Evolutionary conservation across 352 stramenopile species (phyloP).

Genomic region (Achlya hypogyna): DNA sequence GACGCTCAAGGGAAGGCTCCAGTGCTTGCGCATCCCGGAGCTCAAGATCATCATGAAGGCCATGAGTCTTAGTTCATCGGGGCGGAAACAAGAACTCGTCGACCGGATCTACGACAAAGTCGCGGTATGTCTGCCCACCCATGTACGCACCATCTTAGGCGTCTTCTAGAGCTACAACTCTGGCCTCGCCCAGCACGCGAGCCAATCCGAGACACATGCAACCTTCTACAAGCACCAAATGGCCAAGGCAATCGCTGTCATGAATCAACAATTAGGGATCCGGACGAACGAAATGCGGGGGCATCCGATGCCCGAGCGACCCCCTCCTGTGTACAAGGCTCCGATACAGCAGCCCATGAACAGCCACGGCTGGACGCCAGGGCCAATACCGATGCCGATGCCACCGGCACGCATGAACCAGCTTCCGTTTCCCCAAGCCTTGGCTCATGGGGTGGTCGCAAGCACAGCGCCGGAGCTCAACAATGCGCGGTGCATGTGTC

Average conservation of each 20-base stretch:
- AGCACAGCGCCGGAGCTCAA: constrained; percentile 27
- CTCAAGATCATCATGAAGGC: constrained; percentile 60
- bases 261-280: neutral
- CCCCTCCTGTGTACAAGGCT: neutral
- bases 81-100: constrained; percentile 70
- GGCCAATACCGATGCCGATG: neutral
- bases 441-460: constrained; percentile 28
- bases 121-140: constrained; percentile 29
- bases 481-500: constrained; percentile 57
- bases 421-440: constrained; percentile 6
- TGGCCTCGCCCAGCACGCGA: neutral
- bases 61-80: constrained; percentile 57
- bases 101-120: constrained; percentile 56
- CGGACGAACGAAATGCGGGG: neutral
- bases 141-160: neutral
- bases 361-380: constrained; percentile 13
- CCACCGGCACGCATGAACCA: neutral
- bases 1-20: constrained; percentile 25
- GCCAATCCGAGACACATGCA: neutral
- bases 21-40: constrained; percentile 57
- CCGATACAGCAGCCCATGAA: constrained; percentile 2
- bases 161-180: neutral
- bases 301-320: neutral
- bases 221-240: neutral
- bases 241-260: neutral